Evolutionary conservation across 192 early-diverging fungal genomes (phyloP), one percentile per base, ranked within the genome.

Genomic region (Mortierella hygrophila): DNA sequence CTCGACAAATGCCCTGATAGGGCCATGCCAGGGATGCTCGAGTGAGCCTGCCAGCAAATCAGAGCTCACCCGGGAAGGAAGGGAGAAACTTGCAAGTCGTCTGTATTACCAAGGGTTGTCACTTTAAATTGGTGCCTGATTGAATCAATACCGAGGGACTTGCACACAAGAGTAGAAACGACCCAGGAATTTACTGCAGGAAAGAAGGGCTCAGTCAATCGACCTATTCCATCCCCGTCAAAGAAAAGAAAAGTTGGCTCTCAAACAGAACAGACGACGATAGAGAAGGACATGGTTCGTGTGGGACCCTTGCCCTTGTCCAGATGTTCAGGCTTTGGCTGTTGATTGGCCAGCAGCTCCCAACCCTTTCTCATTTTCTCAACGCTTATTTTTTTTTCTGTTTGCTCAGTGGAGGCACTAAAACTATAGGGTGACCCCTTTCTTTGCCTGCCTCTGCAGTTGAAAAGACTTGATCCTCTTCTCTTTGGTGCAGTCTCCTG

Each of bases 1-100:
- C 23, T 35, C 44, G 73, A 21, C 21, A 0, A 54, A 23, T 6
- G n/a, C 21, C 72, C 68, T 85, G 83, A 85, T 85, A 85, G 83
- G 83, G 42, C 38, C 68, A 60, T 29, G 26, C 52, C 75, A 49
- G 65, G 74, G 83, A 74, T 72, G 32, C 38, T 47, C 7, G 32
- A 42, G 41, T 68, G 60, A 68, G 72, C 52, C 71, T 55, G 40
- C 47, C 46, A 57, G 71, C 79, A 71, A 80, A 80, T 78, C 47
- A 78, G 57, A 65, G 23, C 32, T 40, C 29, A 52, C 49, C n/a
- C 49, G 46, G 32, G 46, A 0, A 49, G n/a, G n/a, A n/a, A n/a
- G n/a, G n/a, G 47, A 52, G 47, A 52, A 15, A 52, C 23, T 63
- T 23, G 21, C 29, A 71, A 71, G 21, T 21, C 9, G 70, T 23